phyloP scores from a whole-genome alignment of 306 rosid genomes.

The Quercus suber region DNA sequence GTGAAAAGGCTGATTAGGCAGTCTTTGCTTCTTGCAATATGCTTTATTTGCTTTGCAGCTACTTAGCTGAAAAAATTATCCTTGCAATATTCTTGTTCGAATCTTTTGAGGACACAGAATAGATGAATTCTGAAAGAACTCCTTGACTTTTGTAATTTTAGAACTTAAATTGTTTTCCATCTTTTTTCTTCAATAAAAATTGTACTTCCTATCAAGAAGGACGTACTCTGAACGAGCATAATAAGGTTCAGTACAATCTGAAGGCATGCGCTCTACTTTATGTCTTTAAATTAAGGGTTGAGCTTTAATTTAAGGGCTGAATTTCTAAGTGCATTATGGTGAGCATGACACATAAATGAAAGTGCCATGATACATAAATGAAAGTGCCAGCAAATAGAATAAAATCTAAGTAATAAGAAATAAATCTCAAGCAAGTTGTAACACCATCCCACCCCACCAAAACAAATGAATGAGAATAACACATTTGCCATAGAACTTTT shows the following conservation, averaged over 20 bases:
- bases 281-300: neutral
- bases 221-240: neutral
- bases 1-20: neutral
- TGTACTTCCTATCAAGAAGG: no score
- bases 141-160: no score
- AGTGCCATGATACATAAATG: neutral
- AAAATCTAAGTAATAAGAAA: no score
- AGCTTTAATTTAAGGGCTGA: neutral
- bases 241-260: neutral
- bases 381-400: neutral
- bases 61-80: neutral
- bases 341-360: neutral
- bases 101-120: neutral
- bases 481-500: no score
- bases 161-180: neutral
- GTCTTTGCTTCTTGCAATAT: neutral
- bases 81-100: neutral
- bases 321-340: neutral
- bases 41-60: neutral
- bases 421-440: no score
- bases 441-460: no score
- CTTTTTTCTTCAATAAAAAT: neutral
- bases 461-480: no score
- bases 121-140: no score
- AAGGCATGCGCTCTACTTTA: neutral